A percentile compares a stretch with the other conserved stretches of the same genome.
Evolutionary conservation across 495 filamentous ascomycete species (phyloP).

Genomic region (Acidomyces sp.): DNA sequence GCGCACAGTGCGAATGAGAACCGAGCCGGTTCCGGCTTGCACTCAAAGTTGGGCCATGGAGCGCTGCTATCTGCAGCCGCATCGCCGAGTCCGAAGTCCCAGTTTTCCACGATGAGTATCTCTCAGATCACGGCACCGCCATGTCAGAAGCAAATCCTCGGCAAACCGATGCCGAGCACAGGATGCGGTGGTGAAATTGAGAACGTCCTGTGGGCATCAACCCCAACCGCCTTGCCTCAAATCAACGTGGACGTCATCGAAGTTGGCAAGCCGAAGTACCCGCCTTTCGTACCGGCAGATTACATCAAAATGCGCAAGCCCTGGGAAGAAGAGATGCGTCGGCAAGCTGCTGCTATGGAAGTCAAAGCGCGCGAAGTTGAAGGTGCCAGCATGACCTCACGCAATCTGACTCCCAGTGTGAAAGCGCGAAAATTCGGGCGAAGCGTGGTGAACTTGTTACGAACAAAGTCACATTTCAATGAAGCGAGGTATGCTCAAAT

Average conservation of each 20-base stretch:
- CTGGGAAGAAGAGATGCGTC: conserved; percentile 18
- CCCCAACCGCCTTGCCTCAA: neutral
- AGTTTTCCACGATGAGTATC: conserved; percentile 3
- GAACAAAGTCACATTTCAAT: conserved; percentile 13
- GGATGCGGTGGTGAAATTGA: neutral
- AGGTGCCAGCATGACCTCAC: conserved; percentile 5
- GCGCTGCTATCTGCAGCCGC: conserved; percentile 6
- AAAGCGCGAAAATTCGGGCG: conserved; percentile 19
- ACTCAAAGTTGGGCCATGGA: neutral
- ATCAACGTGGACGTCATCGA: neutral
- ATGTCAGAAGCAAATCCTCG: neutral
- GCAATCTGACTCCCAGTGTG: conserved; percentile 16
- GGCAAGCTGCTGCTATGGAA: conserved; percentile 10
- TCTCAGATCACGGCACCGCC: conserved; percentile 2
- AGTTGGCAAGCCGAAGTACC: conserved; percentile 3
- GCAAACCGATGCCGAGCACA: neutral
- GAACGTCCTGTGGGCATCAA: neutral
- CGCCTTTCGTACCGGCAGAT: conserved; percentile 15
- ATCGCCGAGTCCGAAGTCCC: conserved; percentile 1
- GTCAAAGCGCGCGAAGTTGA: conserved; percentile 16
- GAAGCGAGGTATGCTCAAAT: conserved; percentile 9
- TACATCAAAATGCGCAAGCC: conserved; percentile 15
- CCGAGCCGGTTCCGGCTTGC: neutral
- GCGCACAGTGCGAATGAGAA: conserved; percentile 15
- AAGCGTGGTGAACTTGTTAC: conserved; percentile 18